Conservation (phyloP, 768 basidiomycete genomes). For the Agaricus bisporus region DNA sequence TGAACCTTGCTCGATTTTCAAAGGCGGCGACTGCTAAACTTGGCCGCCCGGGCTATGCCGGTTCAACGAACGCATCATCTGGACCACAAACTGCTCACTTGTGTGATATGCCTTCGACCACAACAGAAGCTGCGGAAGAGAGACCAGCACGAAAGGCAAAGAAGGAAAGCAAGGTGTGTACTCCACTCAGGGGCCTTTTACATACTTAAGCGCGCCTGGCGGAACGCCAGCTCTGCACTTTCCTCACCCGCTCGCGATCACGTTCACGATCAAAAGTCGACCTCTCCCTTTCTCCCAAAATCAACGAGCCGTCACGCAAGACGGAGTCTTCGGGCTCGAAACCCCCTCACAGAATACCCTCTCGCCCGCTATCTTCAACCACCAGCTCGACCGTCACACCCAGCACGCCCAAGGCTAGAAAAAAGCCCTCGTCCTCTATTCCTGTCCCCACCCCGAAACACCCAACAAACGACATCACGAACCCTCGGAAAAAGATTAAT, state of each 20-base stretch:
- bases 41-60: constrained; percentile 28
- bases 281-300: constrained; percentile 4
- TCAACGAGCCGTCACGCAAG: constrained; percentile 9
- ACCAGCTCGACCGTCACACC: constrained; percentile 59
- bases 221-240: constrained; percentile 47
- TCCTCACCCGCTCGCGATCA: constrained; percentile 55
- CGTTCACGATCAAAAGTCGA: constrained; percentile 45
- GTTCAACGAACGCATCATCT: constrained; percentile 17
- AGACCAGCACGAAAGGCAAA: constrained; percentile 34
- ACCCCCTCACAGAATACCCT: constrained; percentile 42
- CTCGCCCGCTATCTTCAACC: constrained; percentile 61
- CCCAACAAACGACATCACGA: constrained; percentile 10
- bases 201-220: not conserved
- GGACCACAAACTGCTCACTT: constrained; percentile 14
- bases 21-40: constrained; percentile 14
- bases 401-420: constrained; percentile 38
- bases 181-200: constrained; percentile 1
- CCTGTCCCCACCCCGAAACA: constrained; percentile 16
- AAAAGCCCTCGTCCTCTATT: constrained; percentile 21
- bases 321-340: constrained; percentile 27
- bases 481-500: constrained; percentile 31
- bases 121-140: constrained; percentile 25
- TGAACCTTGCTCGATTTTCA: constrained; percentile 13
- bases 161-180: constrained; percentile 41
- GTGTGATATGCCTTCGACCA: constrained; percentile 19